A percentile compares a stretch with the other conserved stretches of the same genome.
These are phyloP conservation scores for Aspergillus piperis DNA, from an alignment of 2,329 filamentous ascomycete genomes.

Conservation along the genomic window DNA sequence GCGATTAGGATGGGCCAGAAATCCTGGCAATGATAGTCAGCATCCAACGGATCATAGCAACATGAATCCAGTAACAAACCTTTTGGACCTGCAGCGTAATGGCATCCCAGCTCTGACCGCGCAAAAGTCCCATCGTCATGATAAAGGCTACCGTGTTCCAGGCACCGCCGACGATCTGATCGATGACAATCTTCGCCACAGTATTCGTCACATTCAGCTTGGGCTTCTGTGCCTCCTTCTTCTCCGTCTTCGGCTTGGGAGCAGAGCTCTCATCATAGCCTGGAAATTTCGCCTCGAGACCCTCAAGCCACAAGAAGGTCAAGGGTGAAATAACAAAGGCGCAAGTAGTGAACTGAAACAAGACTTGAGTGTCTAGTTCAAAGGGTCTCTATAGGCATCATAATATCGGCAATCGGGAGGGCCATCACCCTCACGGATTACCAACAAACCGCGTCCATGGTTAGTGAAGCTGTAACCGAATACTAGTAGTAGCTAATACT, in stretches of 20 bases:
- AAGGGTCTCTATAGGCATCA: conserved; percentile 41
- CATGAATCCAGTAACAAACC: conserved; percentile 25
- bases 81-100: conserved; percentile 37
- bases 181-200: conserved; percentile 58
- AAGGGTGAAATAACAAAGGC: conserved; percentile 58
- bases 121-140: conserved; percentile 54
- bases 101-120: conserved; percentile 36
- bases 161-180: conserved; percentile 59
- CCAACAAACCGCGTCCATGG: background rate
- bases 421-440: background rate
- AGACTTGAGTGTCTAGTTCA: conserved; percentile 49
- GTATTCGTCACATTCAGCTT: conserved; percentile 35
- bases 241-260: conserved; percentile 18
- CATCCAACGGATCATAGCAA: background rate
- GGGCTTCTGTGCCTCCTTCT: conserved; percentile 18
- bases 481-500: background rate
- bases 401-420: background rate
- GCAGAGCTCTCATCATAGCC: conserved; percentile 32
- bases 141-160: conserved; percentile 61
- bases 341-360: conserved; percentile 58
- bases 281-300: conserved; percentile 56
- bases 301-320: conserved; percentile 61
- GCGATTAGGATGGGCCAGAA: conserved; percentile 40
- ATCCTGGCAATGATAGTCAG: conserved; percentile 28
- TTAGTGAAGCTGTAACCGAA: background rate